These are phyloP conservation scores for Pythium periplocum DNA, from an alignment of 352 stramenopile genomes.

Conservation along the genomic window DNA sequence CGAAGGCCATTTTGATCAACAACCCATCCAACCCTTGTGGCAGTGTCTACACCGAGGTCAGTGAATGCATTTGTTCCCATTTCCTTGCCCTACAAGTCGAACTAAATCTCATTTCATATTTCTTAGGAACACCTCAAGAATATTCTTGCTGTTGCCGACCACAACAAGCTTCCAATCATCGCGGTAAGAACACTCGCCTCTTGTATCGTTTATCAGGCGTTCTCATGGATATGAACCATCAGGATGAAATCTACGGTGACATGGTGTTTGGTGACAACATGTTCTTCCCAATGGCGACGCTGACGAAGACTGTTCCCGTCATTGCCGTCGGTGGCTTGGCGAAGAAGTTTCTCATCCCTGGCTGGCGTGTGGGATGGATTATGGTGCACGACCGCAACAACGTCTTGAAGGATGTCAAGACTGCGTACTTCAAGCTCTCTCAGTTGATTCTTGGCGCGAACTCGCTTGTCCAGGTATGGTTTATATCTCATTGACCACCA, in stretches of 20 bases:
- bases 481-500: conserved; percentile 2
- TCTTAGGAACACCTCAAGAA: conserved; percentile 52
- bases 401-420: conserved; percentile 75
- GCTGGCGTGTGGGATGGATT: conserved; percentile 95
- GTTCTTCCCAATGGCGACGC: conserved; percentile 80
- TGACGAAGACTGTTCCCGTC: conserved; percentile 80
- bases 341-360: conserved; percentile 95
- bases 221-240: no score
- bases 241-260: conserved; percentile 84
- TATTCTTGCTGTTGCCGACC: conserved; percentile 70
- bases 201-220: not conserved
- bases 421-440: conserved; percentile 88
- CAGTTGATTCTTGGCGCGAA: conserved; percentile 91
- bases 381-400: conserved; percentile 90
- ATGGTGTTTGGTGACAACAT: conserved; percentile 71
- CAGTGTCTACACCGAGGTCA: conserved; percentile 88
- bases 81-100: not conserved
- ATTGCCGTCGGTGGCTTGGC: conserved; percentile 83
- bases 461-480: conserved; percentile 76
- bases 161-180: conserved; percentile 91
- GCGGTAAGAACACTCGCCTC: conserved; percentile 62
- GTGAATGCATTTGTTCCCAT: not conserved
- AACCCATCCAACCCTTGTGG: conserved; percentile 95
- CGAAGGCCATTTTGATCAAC: conserved; percentile 93
- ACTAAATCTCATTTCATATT: not conserved